Evolutionary conservation across 2,329 filamentous ascomycete species (phyloP), one percentile per base, ranked within the genome.

Genomic region (Aaosphaeria arxii): DNA sequence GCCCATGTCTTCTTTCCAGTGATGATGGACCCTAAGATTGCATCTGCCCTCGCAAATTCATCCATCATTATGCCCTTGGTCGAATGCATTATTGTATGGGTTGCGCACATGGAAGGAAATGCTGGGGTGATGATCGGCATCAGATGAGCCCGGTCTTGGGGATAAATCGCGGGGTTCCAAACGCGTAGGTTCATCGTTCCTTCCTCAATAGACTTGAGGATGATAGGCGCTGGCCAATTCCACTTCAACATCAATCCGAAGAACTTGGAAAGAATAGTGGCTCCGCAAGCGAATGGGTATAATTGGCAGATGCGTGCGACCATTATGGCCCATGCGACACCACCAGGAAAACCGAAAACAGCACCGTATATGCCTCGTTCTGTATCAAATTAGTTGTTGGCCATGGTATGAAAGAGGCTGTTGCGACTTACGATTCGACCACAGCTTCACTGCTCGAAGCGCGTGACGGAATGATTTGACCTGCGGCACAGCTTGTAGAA

Each of bases 71-170:
- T 84, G 5, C 82, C 77, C 75, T 91, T 89, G 1, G 91, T 95
- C 1, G 92, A 97, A 55, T 83, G 78, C 3, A 88, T 91, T 51
- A 99, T 86, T 63, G 96, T 97, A 75, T 95, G 94, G 0, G 94
- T 97, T 1, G 94, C 87, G 69, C 94, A 97, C 91, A 96, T 97
- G 43, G 91, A 95, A 3, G 94, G 94, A 67, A 96, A 97, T 1
- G 94, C 91, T 1, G 94, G 94, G 1, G 94, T 99, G 63, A 99
- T 97, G 70, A 99, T 89, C 30, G 94, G 94, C 94, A 99, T 99
- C 45, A 96, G 77, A 70, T 97, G 92, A 57, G 84, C 88, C 40
- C 83, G 82, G 69, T 97, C 94, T 46, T 83, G 82, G 51, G 84
- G 84, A 69, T 95, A 95, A 30, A 91, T 76, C 80, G 89, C 42